Base-by-base conservation (phyloP, 495 filamentous ascomycete genomes). In the Podospora bellae-mahoneyi region DNA sequence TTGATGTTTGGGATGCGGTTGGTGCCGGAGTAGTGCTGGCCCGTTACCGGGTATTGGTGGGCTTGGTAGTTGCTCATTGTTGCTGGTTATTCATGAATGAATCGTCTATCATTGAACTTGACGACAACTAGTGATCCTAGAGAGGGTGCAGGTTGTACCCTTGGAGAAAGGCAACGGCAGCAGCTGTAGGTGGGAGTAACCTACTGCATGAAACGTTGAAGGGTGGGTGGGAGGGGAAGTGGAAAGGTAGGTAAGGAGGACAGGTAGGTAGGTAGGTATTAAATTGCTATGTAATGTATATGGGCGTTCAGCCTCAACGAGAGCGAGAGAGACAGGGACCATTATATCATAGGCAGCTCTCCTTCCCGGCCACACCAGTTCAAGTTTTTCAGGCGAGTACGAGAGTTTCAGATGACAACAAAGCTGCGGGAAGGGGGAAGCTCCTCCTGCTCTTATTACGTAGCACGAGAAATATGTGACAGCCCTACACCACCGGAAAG, bases 1-100 rank as follows among this genome's bases (percentile, higher is more conserved):
- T 91, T 87, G 71, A 98, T 90, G 60, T 91, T 97, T 2, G 94
- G 94, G 60, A 98, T 84, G 1, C 90, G 89, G 77, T 96, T 95
- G 53, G 71, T 73, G 19, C 87, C 89, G 1, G 87, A 90, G 76
- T 91, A 91, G 73, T 81, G 83, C 56, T 78, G 77, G 32, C 80
- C 80, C 59, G 79, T 30, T 5, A 32, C 27, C 5, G 61, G 61
- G 59, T 61, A 74, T 34, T 74, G 74, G 70, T 76, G 71, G 15
- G 66, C 68, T 18, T 69, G 57, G 13, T 77, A 71, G 39, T 75
- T 59, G 34, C 64, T 62, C 63, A 71, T 70, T 23, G 39, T 71
- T 64, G 57, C 54, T 1, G 26, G 19, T 58, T 16, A 59, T 58
- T 28, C 44, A 57, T 65, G 26, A 56, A 18, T 26, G 4, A 64